These are phyloP conservation scores for Dactylorhiza incarnata DNA, from an alignment of 106 monocot species.

Conservation along the genomic window DNA sequence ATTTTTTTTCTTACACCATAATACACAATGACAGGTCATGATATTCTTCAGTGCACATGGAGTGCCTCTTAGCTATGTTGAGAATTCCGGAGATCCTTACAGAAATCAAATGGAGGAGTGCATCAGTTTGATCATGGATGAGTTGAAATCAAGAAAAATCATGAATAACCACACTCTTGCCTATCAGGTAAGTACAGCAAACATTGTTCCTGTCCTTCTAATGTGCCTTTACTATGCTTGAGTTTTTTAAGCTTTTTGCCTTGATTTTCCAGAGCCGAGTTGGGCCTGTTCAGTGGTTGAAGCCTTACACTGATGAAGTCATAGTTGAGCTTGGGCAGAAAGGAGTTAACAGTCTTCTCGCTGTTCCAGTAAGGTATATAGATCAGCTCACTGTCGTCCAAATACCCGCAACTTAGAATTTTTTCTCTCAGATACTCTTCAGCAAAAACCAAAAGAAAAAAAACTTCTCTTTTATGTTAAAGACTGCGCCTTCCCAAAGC, in stretches of 20 bases:
- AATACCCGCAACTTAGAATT: too few species aligned
- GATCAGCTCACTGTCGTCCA: too few species aligned
- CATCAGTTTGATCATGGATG: constrained; percentile 73
- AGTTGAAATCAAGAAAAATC: constrained; percentile 78
- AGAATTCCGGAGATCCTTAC: constrained; percentile 91
- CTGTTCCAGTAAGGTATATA: constrained; percentile 85
- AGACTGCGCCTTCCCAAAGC: too few species aligned
- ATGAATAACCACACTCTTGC: constrained; percentile 77
- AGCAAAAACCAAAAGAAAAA: too few species aligned
- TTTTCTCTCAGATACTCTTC: too few species aligned
- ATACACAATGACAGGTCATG: constrained; percentile 52
- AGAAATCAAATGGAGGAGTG: constrained; percentile 98
- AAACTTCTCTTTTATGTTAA: neutral
- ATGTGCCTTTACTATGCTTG: neutral
- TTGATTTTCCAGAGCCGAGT: constrained; percentile 70
- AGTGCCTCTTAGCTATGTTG: constrained; percentile 92
- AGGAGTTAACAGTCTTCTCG: constrained; percentile 80
- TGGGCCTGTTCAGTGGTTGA: constrained; percentile 95
- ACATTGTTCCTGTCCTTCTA: neutral
- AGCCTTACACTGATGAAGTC: constrained; percentile 96
- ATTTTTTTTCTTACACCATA: too few species aligned
- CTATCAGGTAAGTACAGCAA: constrained; percentile 59
- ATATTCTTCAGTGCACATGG: constrained; percentile 99
- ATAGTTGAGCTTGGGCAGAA: constrained; percentile 81
- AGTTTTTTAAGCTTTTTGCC: neutral